These are phyloP conservation scores for Nitzschia sp. DNA, from an alignment of 108 stramenopile genomes.

Conservation along the genomic window DNA sequence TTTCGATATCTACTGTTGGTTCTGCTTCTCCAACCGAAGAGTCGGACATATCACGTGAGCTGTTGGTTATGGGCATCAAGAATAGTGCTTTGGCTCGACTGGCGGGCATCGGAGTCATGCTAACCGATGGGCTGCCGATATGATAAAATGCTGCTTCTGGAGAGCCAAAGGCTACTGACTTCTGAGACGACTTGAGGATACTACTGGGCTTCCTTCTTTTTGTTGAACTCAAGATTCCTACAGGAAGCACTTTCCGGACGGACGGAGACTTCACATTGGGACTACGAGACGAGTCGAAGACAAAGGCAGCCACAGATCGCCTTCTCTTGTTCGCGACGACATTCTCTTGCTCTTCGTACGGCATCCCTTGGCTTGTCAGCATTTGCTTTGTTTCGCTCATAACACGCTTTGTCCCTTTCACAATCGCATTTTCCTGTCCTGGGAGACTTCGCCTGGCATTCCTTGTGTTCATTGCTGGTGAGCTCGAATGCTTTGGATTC, in stretches of 20 bases:
- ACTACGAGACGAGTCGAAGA: not conserved
- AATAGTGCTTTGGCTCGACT: constrained; percentile 51
- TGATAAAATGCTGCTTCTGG: constrained; percentile 77
- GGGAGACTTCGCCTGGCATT: constrained; percentile 6
- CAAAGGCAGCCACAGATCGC: not conserved
- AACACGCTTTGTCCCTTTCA: not conserved
- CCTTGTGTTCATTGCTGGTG: constrained; percentile 58
- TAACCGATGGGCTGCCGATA: constrained; percentile 72
- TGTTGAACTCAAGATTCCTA: constrained; percentile 39
- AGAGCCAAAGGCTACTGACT: constrained; percentile 76
- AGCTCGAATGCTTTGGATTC: constrained; percentile 41
- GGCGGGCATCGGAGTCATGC: constrained; percentile 75
- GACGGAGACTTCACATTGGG: not conserved
- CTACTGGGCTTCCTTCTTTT: constrained; percentile 31
- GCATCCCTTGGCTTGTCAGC: too few relatives aligned
- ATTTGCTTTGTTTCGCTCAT: not conserved
- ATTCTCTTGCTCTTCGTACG: not conserved
- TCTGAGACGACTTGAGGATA: constrained; percentile 47
- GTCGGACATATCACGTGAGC: not conserved
- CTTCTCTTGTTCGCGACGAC: not conserved
- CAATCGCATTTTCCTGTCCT: not conserved
- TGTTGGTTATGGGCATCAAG: constrained; percentile 35
- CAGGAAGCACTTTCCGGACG: constrained; percentile 5
- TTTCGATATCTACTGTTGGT: constrained; percentile 54
- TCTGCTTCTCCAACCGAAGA: not conserved